Base-by-base conservation (phyloP, 2,329 filamentous ascomycete genomes). In the Stemphylium vesicarium region DNA sequence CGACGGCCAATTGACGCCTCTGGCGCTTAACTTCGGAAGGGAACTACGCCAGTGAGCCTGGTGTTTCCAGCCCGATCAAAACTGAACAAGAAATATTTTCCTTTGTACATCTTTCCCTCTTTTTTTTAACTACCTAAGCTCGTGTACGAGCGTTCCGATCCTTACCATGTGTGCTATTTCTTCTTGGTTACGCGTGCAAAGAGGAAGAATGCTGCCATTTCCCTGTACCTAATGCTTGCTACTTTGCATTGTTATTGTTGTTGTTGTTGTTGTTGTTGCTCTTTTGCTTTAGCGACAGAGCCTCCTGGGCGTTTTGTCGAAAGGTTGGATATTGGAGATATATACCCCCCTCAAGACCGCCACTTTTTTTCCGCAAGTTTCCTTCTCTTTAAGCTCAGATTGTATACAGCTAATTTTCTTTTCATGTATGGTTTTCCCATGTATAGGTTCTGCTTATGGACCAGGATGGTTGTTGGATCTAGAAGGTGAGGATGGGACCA, bases 1-100 rank as follows among this genome's bases (percentile, higher is more conserved):
- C 24, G 79, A 78, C 46, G 73, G 72, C 3, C 61, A 67, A n/a
- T 33, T 72, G 43, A 74, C 71, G 37, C 72, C 72, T 22, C 62
- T 75, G 24, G 72, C 68, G 4, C 47, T 73, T 26, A 67, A 69
- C 56, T 74, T 73, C 57, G 72, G 72, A 2, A 55, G 67, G 4
- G 70, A 74, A 46, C 50, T 74, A 13, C 37, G 53, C 31, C 51
- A 56, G 22, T 62, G 41, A 43, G 39, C 33, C 15, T 38, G 45
- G 38, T 11, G 33, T 33, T 12, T 20, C 11, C 2, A 20, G n/a
- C 33, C 18, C 24, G 16, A 40, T n/a, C 26, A 16, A 44, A 20
- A 32, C 20, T 18, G 20, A 29, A 45, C 9, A 47, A 43, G 31
- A n/a, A 16, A 11, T 11, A 4, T 29, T 56, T 52, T 56, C 53